Base-by-base conservation (phyloP, 768 basidiomycete species). In the Pholiota conissans region DNA sequence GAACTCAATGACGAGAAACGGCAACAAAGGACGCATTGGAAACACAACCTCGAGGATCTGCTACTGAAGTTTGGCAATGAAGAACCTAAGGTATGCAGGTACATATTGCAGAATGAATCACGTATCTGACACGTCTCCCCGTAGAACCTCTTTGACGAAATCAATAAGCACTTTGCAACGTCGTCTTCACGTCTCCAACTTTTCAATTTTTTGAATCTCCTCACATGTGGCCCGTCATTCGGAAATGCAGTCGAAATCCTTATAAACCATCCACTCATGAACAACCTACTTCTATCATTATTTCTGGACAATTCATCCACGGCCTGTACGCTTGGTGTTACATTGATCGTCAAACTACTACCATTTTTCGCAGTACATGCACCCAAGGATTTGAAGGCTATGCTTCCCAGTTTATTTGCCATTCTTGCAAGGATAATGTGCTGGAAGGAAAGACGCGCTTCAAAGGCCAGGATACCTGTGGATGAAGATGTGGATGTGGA, bases 271-370 rank as follows among this genome's bases (percentile, higher is more conserved):
- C 79, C 83, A 11, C 77, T 93, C 51, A 82, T 90, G 74, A 73
- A 74, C 22, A 84, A 81, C 58, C 66, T 94, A n/a, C 68, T 91
- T 6, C 69, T 80, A 48, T 92, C 88, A 3, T 76, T 93, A 24
- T 72, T 87, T 27, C 73, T 93, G 61, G 92, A 94, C 66, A 85
- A 83, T 51, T 92, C 90, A 37, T 84, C 89, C 10, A 90, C 87
- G 0, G 74, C 82, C 26, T 88, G 86, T 62, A 84, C 83, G 2
- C 79, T 87, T 50, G 84, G 79, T 3, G 73, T 92, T 50, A 83
- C 81, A 1, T 74, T 87, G 13, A 66, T 93, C 20, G 82, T 85
- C 55, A 91, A 90, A 68, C 69, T 90, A 8, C 76, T 94, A n/a
- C 90, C 91, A 26, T 79, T 86, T 37, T 77, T 92, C 56, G 90